A percentile compares a stretch with the other conserved stretches of the same genome.
Conservation (phyloP, 2,329 filamentous ascomycete species). For the Lasiodiplodia theobromae region DNA sequence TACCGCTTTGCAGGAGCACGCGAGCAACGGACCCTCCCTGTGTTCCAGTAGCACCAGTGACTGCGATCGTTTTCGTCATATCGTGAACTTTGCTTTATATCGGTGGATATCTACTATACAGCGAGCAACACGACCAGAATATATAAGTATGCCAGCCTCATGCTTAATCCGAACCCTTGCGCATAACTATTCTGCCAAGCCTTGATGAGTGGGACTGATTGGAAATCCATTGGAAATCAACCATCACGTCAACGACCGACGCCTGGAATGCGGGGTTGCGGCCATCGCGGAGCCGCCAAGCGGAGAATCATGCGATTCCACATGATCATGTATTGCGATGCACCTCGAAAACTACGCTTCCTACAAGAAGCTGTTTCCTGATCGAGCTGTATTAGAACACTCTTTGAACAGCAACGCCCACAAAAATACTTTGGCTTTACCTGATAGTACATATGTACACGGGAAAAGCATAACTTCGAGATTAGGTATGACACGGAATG, state of each 20-base stretch:
- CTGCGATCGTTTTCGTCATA: conserved; percentile 35
- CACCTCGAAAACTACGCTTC: neutral
- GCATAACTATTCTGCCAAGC: neutral
- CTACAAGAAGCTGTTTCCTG: no score
- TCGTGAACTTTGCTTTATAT: neutral
- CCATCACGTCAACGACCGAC: neutral
- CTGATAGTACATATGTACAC: no score
- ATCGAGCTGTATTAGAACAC: no score
- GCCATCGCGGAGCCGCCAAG: neutral
- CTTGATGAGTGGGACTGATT: neutral
- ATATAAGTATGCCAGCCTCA: neutral
- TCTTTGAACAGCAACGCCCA: no score
- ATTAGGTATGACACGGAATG: no score
- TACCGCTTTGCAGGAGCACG: conserved; percentile 33
- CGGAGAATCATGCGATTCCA: neutral
- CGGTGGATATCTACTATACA: neutral
- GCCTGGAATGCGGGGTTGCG: neutral
- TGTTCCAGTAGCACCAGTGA: conserved; percentile 41
- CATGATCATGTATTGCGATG: neutral
- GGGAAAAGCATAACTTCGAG: no score
- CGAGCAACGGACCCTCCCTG: conserved; percentile 37
- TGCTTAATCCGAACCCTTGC: neutral
- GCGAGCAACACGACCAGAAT: neutral
- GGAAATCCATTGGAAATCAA: neutral
- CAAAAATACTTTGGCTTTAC: no score